Base-by-base conservation (phyloP, 176 grass and related monocot genomes). In the Hyparrhenia diplandra region DNA sequence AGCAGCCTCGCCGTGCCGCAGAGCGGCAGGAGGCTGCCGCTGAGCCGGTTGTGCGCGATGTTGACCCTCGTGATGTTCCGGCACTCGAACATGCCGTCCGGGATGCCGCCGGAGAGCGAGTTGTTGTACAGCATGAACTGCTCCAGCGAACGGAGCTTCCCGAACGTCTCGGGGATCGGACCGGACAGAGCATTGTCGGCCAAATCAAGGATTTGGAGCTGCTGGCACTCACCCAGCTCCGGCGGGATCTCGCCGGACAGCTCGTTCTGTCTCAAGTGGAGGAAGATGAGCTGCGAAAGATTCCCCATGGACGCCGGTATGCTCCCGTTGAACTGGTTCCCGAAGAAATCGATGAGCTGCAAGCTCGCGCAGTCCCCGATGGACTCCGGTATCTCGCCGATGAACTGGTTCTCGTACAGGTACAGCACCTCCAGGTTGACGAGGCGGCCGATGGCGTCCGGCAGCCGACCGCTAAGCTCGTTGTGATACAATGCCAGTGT, bases 61-160 rank as follows among this genome's bases (percentile, higher is more conserved):
- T 99, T 99, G 68, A 95, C 85, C 65, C 92, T 80, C 5, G 96
- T 95, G 61, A 99, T 93, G 87, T 99, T 99, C 46, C 89, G 82
- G 84, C 96, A 99, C 82, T 91, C 82, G 80, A 99, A 93, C 96
- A 99, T 91, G 67, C 77, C 85, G 28, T 93, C 92, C 0, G 96
- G 96, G 36, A 99, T 49, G 73, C 60, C 70, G 35, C 96, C 96
- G 63, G 90, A 72, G 30, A 99, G 86, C 2, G 96, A 95, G 72
- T 99, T 99, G 82, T 99, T 99, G 88, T 99, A 99, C 67, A 95
- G 29, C 96, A 99, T 99, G 64, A 95, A 84, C 80, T 93, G 90
- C 79, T 95, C 40, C n/a, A 99, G 96, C 1, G 92, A 80, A 20
- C 71, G 75, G 78, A 99, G 80, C 65, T 86, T 75, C 42, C 85